These are phyloP conservation scores for Willaertia magna DNA, from an alignment of 208 protist genomes.

Conservation along the genomic window DNA sequence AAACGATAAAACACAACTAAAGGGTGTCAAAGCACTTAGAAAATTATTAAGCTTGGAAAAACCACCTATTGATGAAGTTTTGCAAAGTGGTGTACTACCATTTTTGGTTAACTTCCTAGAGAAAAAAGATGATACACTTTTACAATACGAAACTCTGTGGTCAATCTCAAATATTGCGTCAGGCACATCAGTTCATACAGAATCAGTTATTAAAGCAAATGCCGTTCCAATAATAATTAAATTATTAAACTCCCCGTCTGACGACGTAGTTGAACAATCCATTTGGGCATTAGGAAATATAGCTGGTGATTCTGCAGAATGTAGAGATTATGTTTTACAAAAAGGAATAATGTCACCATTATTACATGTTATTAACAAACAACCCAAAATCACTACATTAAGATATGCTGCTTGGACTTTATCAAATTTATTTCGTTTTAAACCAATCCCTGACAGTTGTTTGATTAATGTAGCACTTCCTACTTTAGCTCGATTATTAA, in stretches of 20 bases:
- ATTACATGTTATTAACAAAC: conserved; percentile 43
- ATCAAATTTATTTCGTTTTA: conserved; percentile 93
- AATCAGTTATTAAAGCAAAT: conserved; percentile 64
- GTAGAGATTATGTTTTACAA: conserved; percentile 75
- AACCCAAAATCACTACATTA: background rate
- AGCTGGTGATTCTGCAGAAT: conserved; percentile 82
- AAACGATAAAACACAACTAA: background rate
- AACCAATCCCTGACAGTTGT: conserved; percentile 73
- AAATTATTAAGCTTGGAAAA: conserved; percentile 56
- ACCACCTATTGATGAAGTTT: conserved; percentile 88
- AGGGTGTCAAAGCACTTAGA: conserved; percentile 27
- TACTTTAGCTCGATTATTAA: conserved; percentile 59
- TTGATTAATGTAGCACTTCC: conserved; percentile 61
- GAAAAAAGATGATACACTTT: conserved; percentile 43
- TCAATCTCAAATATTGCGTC: conserved; percentile 96
- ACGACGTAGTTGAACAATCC: conserved; percentile 89
- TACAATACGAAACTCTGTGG: conserved; percentile 97
- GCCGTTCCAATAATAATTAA: conserved; percentile 84
- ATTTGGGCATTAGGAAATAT: conserved; percentile 98
- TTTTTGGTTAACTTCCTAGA: conserved; percentile 75
- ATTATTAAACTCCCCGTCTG: conserved; percentile 68
- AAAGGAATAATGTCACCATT: conserved; percentile 57
- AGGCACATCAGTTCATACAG: conserved; percentile 82
- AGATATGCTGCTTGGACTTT: conserved; percentile 92
- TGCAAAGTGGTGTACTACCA: conserved; percentile 78